Evolutionary conservation across 2,329 filamentous ascomycete genomes (phyloP), one percentile per base, ranked within the genome.

Genomic region (Calonectria pseudoreteaudii): DNA sequence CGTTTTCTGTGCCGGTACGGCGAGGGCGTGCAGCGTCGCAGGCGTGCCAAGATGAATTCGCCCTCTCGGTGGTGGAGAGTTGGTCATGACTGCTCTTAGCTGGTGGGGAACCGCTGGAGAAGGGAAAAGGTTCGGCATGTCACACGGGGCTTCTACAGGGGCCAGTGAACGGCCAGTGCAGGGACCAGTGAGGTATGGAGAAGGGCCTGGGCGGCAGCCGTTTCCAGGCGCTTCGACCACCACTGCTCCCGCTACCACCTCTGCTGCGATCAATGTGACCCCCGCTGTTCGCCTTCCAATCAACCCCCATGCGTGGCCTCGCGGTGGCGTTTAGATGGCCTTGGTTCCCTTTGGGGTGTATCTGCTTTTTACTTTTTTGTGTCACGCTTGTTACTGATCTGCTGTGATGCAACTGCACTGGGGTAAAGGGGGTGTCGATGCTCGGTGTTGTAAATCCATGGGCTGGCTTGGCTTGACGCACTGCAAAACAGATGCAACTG

Each of bases 391-490:
- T 34, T 34, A 66, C 31, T 71, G 62, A 65, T 44, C 70, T 67
- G 69, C 14, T 73, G 50, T 56, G 52, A 34, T 38, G 41, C 38
- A 50, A 69, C 44, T 52, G 28, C 38, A 67, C 60, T 34, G 23
- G 28, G 44, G 47, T 28, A 56, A 53, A 65, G 58, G 34, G 26
- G 30, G 30, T 26, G 60, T 53, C 26, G 62, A 38, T 58, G 47
- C 67, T 73, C 74, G 66, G 71, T 66, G 67, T 74, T 53, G 28
- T 70, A 69, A 47, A 67, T 75, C 72, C 68, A 70, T 58, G 67
- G 30, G n/a, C n/a, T 49, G 44, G 38, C 38, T 44, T 36, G 47
- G 60, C 58, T 62, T 26, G 47, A 49, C 26, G 30, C 50, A 31
- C 44, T 47, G 44, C 50, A 53, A 53, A 52, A 28, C 28, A 53